Evolutionary conservation across 768 basidiomycete species (phyloP).

Genomic region (Tulasnella sp.): DNA sequence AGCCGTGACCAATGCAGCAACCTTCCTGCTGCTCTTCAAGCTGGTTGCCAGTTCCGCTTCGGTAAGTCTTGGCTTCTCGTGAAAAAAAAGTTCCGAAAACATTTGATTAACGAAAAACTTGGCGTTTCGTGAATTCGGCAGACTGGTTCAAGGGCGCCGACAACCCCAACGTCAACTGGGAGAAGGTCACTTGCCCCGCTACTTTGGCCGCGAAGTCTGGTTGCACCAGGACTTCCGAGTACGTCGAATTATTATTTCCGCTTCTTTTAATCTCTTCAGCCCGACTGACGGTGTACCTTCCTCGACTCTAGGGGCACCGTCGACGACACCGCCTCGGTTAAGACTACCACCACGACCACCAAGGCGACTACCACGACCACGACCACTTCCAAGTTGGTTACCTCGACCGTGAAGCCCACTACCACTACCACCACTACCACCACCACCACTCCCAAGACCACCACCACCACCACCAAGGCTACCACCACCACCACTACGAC

Average conservation of each 20-base stretch:
- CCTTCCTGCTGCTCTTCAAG: conserved; percentile 34
- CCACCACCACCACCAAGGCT: conserved; percentile 2
- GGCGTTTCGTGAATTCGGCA: too few relatives aligned
- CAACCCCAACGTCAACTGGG: conserved; percentile 32
- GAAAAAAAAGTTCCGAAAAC: neutral
- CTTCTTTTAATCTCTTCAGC: neutral
- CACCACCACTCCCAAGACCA: neutral
- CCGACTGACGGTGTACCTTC: conserved; percentile 15
- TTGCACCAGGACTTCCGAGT: conserved; percentile 27
- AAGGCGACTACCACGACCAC: conserved; percentile 16
- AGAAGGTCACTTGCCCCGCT: conserved; percentile 35
- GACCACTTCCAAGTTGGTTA: neutral
- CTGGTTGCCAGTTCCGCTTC: conserved; percentile 37
- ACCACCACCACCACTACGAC: neutral
- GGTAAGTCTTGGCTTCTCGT: neutral
- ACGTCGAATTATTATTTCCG: neutral
- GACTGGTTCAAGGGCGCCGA: conserved; percentile 34
- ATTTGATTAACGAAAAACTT: neutral
- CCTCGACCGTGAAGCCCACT: conserved; percentile 8
- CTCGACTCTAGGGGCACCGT: neutral
- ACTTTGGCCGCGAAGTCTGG: conserved; percentile 33
- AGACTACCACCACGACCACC: conserved; percentile 20
- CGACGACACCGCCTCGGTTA: neutral
- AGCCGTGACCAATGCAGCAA: conserved; percentile 34
- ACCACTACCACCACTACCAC: conserved; percentile 13